These are phyloP conservation scores for Uronychia setigera DNA, from an alignment of 73 alveolate species.

Conservation along the genomic window DNA sequence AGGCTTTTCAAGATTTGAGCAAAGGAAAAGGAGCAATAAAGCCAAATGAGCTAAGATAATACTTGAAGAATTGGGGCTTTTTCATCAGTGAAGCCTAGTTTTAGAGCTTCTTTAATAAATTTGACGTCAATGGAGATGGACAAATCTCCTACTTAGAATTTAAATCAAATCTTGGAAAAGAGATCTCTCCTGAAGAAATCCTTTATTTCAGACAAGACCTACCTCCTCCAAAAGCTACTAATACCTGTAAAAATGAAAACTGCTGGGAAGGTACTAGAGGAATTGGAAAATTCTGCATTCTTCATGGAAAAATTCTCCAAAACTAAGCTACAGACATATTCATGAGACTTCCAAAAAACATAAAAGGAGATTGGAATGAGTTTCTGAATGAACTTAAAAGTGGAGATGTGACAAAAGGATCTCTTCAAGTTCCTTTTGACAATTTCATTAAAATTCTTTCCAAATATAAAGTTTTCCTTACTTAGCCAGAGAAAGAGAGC, in stretches of 20 bases:
- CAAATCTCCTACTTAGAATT: constrained; percentile 61
- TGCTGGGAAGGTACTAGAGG: constrained; percentile 69
- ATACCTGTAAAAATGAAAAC: constrained; percentile 37
- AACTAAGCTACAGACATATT: constrained; percentile 23
- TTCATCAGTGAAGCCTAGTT: constrained; percentile 45
- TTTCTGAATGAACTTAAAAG: constrained; percentile 10
- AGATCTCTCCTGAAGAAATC: constrained; percentile 44
- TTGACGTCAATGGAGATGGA: constrained; percentile 62
- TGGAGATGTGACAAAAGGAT: background rate
- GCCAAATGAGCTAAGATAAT: constrained; percentile 31
- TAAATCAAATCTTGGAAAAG: constrained; percentile 51
- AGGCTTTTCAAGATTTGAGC: constrained; percentile 58
- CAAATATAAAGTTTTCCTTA: constrained; percentile 3
- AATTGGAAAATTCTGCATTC: constrained; percentile 60
- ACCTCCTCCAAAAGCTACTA: constrained; percentile 30
- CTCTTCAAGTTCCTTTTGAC: background rate
- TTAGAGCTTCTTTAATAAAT: constrained; percentile 28
- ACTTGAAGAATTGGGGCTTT: constrained; percentile 68
- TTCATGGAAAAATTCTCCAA: constrained; percentile 46
- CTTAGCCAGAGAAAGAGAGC: constrained; percentile 35
- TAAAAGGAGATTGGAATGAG: constrained; percentile 26
- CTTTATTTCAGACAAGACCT: constrained; percentile 36
- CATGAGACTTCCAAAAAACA: constrained; percentile 5
- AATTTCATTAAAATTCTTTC: constrained; percentile 8
- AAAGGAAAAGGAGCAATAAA: constrained; percentile 58